A percentile compares a stretch with the other conserved stretches of the same genome.
Evolutionary conservation across 108 stramenopile species (phyloP).

Genomic region (Skeletonema tropicum): DNA sequence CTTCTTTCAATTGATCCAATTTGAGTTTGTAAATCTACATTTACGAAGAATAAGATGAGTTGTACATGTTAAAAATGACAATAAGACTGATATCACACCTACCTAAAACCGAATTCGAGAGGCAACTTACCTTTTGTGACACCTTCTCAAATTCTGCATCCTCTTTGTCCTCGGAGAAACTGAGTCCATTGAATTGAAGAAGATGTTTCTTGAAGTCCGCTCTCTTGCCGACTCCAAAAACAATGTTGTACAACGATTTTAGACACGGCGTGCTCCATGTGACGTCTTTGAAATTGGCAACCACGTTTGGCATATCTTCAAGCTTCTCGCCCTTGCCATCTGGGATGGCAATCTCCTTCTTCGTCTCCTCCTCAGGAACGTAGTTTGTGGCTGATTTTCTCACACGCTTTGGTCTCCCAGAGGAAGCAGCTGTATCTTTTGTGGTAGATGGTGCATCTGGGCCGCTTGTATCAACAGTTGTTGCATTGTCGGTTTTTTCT

Average conservation of each 20-base stretch:
- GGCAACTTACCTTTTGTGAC: not conserved
- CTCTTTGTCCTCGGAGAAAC: slow-evolving; percentile 36
- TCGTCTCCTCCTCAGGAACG: slow-evolving; percentile 8
- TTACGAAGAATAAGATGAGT: not conserved
- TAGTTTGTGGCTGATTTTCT: slow-evolving; percentile 23
- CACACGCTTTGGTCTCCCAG: slow-evolving; percentile 18
- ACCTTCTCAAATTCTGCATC: slow-evolving; percentile 36
- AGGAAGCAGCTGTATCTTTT: slow-evolving; percentile 4
- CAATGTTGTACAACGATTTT: slow-evolving; percentile 27
- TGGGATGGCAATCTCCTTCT: slow-evolving; percentile 28
- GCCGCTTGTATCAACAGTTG: not conserved
- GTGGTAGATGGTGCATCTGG: not conserved
- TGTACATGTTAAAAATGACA: not conserved
- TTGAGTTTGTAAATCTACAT: slow-evolving; percentile 39
- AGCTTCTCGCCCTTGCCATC: slow-evolving; percentile 41
- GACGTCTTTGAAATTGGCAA: slow-evolving; percentile 31
- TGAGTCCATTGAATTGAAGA: slow-evolving; percentile 45
- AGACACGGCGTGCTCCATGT: slow-evolving; percentile 42
- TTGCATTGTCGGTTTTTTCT: not conserved
- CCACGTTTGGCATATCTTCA: slow-evolving; percentile 39
- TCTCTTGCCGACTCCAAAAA: slow-evolving; percentile 43
- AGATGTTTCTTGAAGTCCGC: slow-evolving; percentile 44
- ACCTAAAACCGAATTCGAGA: not conserved
- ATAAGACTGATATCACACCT: not conserved
- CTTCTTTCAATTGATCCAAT: slow-evolving; percentile 29